Percentiles rank a stretch among this genome's conserved stretches.
Evolutionary conservation across 2,329 filamentous ascomycete species (phyloP).

Genomic region (Botrytis sinoallii): DNA sequence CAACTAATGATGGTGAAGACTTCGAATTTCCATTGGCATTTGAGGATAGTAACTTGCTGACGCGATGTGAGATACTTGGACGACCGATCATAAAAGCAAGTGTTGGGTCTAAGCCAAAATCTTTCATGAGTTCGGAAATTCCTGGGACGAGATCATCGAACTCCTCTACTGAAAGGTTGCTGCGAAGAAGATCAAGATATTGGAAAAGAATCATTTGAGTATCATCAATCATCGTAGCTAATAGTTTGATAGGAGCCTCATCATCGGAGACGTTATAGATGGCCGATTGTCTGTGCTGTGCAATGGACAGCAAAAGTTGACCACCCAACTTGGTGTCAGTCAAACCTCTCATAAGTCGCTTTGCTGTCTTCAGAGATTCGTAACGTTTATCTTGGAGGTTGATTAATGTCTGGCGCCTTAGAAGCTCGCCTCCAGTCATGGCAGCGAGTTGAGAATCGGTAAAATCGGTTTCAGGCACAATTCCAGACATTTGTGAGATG

Average conservation of each 20-base stretch:
- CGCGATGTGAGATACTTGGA: constrained; percentile 65
- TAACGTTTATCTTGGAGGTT: constrained; percentile 80
- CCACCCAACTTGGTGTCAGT: constrained; percentile 75
- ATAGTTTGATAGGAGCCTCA: constrained; percentile 80
- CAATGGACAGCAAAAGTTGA: constrained; percentile 82
- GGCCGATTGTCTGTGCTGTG: constrained; percentile 85
- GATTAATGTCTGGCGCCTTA: constrained; percentile 77
- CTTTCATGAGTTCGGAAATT: constrained; percentile 67
- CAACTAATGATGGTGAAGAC: constrained; percentile 12
- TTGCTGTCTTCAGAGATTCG: constrained; percentile 69
- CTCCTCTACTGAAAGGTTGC: constrained; percentile 69
- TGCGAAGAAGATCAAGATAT: constrained; percentile 84
- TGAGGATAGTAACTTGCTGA: constrained; percentile 40
- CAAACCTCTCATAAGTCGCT: constrained; percentile 75
- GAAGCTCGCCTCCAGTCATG: constrained; percentile 78
- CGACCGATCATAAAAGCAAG: constrained; percentile 84
- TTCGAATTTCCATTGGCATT: constrained; percentile 30
- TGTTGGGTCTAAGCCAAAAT: constrained; percentile 75
- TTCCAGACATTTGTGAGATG: constrained; percentile 88
- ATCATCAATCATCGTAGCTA: constrained; percentile 86
- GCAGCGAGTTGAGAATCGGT: constrained; percentile 84
- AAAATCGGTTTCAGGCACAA: constrained; percentile 81
- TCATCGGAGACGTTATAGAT: constrained; percentile 70
- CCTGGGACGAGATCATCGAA: constrained; percentile 78
- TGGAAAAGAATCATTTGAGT: constrained; percentile 81